These are phyloP conservation scores for Lachnellula suecica DNA, from an alignment of 2,329 filamentous ascomycete species.

Conservation along the genomic window DNA sequence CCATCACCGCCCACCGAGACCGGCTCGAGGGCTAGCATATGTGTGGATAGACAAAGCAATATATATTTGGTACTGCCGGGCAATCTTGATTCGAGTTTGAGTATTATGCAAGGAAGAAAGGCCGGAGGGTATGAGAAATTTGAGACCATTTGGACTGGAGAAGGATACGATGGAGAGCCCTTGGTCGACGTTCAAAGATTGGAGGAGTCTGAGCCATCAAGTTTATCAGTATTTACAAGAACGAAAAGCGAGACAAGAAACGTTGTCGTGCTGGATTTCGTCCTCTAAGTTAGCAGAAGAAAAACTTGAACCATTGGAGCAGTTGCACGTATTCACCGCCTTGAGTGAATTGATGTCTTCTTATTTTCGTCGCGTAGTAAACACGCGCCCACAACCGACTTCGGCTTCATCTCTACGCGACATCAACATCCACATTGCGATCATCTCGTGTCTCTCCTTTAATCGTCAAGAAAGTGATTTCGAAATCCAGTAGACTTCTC, in stretches of 20 bases:
- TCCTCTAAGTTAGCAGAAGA: no score
- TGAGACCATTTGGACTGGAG: constrained; percentile 17
- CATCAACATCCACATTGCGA: neutral
- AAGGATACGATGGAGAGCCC: constrained; percentile 28
- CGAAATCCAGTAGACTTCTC: neutral
- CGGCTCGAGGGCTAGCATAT: constrained; percentile 22
- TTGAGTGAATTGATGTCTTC: no score
- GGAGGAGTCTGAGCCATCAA: no score
- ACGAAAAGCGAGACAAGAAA: constrained; percentile 5
- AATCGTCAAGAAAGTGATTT: neutral
- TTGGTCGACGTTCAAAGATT: constrained; percentile 15
- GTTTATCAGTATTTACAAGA: constrained; percentile 28
- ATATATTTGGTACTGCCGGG: constrained; percentile 21
- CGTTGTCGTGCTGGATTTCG: constrained; percentile 26
- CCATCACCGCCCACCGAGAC: constrained; percentile 20
- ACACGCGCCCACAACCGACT: neutral
- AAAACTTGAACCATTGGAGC: no score
- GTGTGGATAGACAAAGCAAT: constrained; percentile 13
- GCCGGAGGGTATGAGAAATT: neutral
- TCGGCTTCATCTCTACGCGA: neutral
- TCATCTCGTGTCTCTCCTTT: neutral
- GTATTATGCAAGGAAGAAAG: constrained; percentile 12
- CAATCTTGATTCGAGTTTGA: constrained; percentile 23
- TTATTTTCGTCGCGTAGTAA: no score
- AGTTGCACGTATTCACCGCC: no score